Conservation (phyloP, 805 yeast species). For the Yarrowia porcina region DNA sequence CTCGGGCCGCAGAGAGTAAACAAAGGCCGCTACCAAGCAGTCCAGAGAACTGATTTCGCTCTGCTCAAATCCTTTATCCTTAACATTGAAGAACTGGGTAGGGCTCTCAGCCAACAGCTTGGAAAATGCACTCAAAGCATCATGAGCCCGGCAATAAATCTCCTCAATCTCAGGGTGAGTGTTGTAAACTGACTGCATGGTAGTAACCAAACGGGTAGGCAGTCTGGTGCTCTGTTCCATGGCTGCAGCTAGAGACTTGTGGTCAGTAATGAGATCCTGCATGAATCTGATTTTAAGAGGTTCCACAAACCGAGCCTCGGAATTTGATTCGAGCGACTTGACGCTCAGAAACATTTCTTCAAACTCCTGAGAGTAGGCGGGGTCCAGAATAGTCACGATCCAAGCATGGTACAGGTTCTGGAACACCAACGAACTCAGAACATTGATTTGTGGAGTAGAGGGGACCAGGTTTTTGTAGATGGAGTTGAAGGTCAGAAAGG, state of each 20-base stretch:
- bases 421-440: slow-evolving; percentile 26
- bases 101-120: slow-evolving; percentile 5
- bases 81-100: background rate
- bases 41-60: background rate
- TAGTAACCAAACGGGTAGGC: background rate
- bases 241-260: background rate
- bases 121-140: background rate
- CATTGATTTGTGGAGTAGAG: background rate
- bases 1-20: slow-evolving; percentile 12
- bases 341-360: slow-evolving; percentile 27
- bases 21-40: slow-evolving; percentile 8
- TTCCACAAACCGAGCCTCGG: slow-evolving; percentile 13
- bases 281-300: slow-evolving; percentile 14
- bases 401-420: slow-evolving; percentile 30
- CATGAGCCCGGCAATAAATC: background rate
- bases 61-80: background rate
- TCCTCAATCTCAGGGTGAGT: slow-evolving; percentile 1
- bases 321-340: slow-evolving; percentile 8
- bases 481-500: slow-evolving; percentile 10
- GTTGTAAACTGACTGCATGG: background rate
- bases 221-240: slow-evolving; percentile 1
- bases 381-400: slow-evolving; percentile 28
- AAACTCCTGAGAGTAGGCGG: background rate
- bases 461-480: slow-evolving; percentile 22
- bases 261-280: slow-evolving; percentile 10